Conservation (phyloP, 164 flowering plant species). For the Amborella trichopoda region DNA sequence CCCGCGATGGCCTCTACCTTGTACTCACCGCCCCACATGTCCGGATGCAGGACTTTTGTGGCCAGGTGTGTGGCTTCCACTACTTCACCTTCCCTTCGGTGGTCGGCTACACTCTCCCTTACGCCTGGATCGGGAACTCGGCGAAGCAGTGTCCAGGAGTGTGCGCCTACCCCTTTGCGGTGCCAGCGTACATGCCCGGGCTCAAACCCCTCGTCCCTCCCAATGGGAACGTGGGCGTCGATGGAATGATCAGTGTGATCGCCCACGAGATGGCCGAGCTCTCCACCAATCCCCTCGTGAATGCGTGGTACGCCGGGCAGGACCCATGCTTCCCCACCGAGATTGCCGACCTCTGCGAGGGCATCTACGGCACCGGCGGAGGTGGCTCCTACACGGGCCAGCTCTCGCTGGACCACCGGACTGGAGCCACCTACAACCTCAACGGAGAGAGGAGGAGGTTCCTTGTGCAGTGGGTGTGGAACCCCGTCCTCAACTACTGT, state of each 20-base stretch:
- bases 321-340: constrained; percentile 78
- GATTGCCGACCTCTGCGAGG: constrained; percentile 88
- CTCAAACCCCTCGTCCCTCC: constrained; percentile 61
- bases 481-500: constrained; percentile 57
- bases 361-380: constrained; percentile 75
- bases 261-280: constrained; percentile 92
- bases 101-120: constrained; percentile 67
- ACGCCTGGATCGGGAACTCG: constrained; percentile 95
- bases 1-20: constrained; percentile 58
- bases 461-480: constrained; percentile 96
- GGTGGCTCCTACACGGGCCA: constrained; percentile 91
- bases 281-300: constrained; percentile 80
- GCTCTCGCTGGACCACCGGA: constrained; percentile 31
- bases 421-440: constrained; percentile 86
- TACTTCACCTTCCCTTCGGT: constrained; percentile 92
- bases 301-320: constrained; percentile 93
- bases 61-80: constrained; percentile 82
- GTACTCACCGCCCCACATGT: constrained; percentile 75
- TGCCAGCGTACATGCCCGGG: constrained; percentile 59
- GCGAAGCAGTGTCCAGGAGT: constrained; percentile 60
- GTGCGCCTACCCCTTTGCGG: constrained; percentile 75
- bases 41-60: constrained; percentile 74
- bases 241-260: constrained; percentile 75
- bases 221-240: constrained; percentile 76
- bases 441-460: constrained; percentile 63